Evolutionary conservation across 2,329 filamentous ascomycete species (phyloP).

Genomic region (Aspergillus nomiae): DNA sequence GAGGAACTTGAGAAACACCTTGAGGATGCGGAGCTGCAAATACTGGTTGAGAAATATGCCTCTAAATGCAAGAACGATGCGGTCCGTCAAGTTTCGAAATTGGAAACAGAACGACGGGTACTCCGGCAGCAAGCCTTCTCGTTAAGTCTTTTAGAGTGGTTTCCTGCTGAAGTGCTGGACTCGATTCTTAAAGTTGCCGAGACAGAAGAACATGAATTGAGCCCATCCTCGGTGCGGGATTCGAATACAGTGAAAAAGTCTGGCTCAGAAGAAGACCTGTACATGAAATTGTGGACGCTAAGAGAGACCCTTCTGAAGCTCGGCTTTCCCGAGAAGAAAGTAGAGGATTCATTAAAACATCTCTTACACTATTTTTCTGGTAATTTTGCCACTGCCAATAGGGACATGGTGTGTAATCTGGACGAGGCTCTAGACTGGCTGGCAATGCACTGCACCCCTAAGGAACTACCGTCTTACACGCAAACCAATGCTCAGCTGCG

Average conservation of each 20-base stretch:
- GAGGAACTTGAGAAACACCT: constrained; percentile 90
- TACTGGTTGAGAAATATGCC: constrained; percentile 81
- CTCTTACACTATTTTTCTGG: constrained; percentile 69
- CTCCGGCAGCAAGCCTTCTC: constrained; percentile 76
- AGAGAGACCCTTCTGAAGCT: constrained; percentile 70
- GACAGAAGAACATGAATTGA: constrained; percentile 43
- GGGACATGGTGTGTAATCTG: constrained; percentile 78
- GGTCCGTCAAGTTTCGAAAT: constrained; percentile 70
- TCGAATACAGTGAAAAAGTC: constrained; percentile 37
- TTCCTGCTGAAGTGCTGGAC: constrained; percentile 76
- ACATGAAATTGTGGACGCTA: constrained; percentile 80
- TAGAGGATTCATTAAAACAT: constrained; percentile 66
- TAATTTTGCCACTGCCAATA: constrained; percentile 54
- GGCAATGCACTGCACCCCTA: constrained; percentile 69
- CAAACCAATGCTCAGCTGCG: constrained; percentile 36
- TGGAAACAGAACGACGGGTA: constrained; percentile 83
- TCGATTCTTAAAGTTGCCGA: constrained; percentile 68
- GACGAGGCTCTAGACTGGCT: constrained; percentile 90
- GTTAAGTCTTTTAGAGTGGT: constrained; percentile 75
- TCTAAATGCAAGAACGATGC: constrained; percentile 78
- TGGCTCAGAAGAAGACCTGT: constrained; percentile 73
- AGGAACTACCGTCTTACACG: constrained; percentile 74
- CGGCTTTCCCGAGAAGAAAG: constrained; percentile 66
- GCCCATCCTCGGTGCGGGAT: constrained; percentile 29
- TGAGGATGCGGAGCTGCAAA: constrained; percentile 85